Evolutionary conservation across 1,139 yeast genomes (phyloP), one percentile per base, ranked within the genome.

Genomic region (Geotrichum fermentans): DNA sequence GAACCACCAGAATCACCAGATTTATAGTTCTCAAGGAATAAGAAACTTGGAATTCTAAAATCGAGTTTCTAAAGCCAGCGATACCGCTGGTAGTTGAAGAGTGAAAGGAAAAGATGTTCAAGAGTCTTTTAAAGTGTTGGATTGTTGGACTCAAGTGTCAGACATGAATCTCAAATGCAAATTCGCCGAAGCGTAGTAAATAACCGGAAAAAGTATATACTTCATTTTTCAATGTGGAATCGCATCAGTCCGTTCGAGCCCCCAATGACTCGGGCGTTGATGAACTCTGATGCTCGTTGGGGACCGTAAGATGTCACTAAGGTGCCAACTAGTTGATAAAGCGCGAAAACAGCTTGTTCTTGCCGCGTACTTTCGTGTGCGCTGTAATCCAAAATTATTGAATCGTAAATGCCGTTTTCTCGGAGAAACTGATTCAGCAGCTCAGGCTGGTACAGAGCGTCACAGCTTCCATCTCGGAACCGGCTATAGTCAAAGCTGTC

Each of bases 161-260:
- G n/a, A n/a, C n/a, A n/a, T n/a, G n/a, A n/a, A n/a, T n/a, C n/a
- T n/a, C n/a, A n/a, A n/a, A n/a, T n/a, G n/a, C n/a, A n/a, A n/a
- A n/a, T n/a, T n/a, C n/a, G n/a, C n/a, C n/a, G n/a, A n/a, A n/a
- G n/a, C n/a, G n/a, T n/a, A n/a, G n/a, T n/a, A n/a, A n/a, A n/a
- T n/a, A n/a, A n/a, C n/a, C n/a, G n/a, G n/a, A n/a, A n/a, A n/a
- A n/a, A n/a, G n/a, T n/a, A n/a, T n/a, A n/a, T n/a, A n/a, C n/a
- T n/a, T n/a, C 38, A 45, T 18, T 42, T 22, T 18, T 40, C 40
- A 24, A 46, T 32, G 11, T 33, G 35, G 26, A 46, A 20, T 10
- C 36, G 32, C 45, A 46, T 46, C 17, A 46, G 40, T 6, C 49
- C 49, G 24, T 28, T 26, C 13, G 30, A 26, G 34, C 49, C 49